These are phyloP conservation scores for Melampsora americana DNA, from an alignment of 1,284 basidiomycete species.

Conservation along the genomic window DNA sequence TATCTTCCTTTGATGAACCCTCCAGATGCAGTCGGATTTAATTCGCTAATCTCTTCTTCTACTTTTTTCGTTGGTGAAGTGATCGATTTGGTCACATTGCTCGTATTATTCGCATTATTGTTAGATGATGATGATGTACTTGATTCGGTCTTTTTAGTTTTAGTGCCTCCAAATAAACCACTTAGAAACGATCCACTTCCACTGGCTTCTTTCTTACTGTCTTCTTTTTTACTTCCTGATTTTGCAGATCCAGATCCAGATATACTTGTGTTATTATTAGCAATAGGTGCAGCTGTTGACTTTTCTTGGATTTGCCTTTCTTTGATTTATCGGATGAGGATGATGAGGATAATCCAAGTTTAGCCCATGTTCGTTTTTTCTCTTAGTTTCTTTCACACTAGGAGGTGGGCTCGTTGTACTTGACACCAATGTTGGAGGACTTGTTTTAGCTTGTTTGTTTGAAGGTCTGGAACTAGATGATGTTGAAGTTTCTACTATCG, in stretches of 20 bases:
- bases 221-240: background rate
- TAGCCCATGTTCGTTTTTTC: slow-evolving; percentile 37
- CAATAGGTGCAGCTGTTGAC: background rate
- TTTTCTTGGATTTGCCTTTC: slow-evolving; percentile 36
- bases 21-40: slow-evolving; percentile 59
- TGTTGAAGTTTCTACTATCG: background rate
- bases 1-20: slow-evolving; percentile 48
- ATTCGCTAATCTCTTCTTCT: slow-evolving; percentile 43
- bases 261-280: background rate
- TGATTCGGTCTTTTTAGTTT: background rate
- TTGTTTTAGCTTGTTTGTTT: background rate
- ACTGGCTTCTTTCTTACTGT: slow-evolving; percentile 26
- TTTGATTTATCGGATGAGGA: slow-evolving; percentile 19
- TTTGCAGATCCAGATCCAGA: background rate
- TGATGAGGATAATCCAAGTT: slow-evolving; percentile 25
- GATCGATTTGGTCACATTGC: background rate
- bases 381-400: slow-evolving; percentile 15
- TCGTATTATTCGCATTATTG: background rate
- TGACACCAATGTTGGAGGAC: background rate
- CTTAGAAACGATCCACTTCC: slow-evolving; percentile 21
- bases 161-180: slow-evolving; percentile 31
- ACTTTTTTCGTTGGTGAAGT: slow-evolving; percentile 44
- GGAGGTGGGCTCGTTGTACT: background rate
- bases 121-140: background rate
- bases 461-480: slow-evolving; percentile 19